A percentile compares a stretch with the other conserved stretches of the same genome.
These are phyloP conservation scores for Neospermospora avenae DNA, from an alignment of 2,329 filamentous ascomycete genomes.

Conservation along the genomic window DNA sequence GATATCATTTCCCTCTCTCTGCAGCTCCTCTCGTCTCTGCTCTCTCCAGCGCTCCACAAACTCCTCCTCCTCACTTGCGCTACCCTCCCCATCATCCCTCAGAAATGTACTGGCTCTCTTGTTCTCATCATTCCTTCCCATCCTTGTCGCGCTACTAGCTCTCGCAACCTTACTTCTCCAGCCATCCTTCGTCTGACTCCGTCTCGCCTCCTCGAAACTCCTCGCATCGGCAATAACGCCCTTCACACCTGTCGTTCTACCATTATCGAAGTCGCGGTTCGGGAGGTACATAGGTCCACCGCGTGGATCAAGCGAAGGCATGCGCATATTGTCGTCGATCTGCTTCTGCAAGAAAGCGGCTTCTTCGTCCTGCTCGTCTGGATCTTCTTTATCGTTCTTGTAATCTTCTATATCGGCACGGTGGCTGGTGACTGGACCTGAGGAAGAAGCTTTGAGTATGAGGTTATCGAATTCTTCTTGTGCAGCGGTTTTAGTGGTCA, in stretches of 20 bases:
- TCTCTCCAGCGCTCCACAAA: slow-evolving; percentile 88
- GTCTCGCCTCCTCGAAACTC: slow-evolving; percentile 67
- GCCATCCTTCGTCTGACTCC: slow-evolving; percentile 29
- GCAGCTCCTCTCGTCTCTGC: slow-evolving; percentile 72
- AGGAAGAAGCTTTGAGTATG: slow-evolving; percentile 51
- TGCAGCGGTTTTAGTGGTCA: slow-evolving; percentile 49
- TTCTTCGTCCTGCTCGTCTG: slow-evolving; percentile 53
- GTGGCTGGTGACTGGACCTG: slow-evolving; percentile 22
- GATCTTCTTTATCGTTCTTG: slow-evolving; percentile 47
- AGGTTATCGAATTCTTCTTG: slow-evolving; percentile 66
- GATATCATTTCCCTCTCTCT: slow-evolving; percentile 56
- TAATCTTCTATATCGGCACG: slow-evolving; percentile 60
- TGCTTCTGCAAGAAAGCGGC: slow-evolving; percentile 35
- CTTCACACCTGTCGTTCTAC: slow-evolving; percentile 76
- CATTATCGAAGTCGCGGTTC: slow-evolving; percentile 60
- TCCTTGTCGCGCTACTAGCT: slow-evolving; percentile 17
- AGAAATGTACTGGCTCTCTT: slow-evolving; percentile 27
- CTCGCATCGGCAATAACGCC: slow-evolving; percentile 83
- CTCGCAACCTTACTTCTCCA: slow-evolving; percentile 51
- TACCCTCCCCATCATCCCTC: slow-evolving; percentile 34
- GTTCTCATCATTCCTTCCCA: slow-evolving; percentile 6
- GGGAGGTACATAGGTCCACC: slow-evolving; percentile 51
- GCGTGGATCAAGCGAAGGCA: slow-evolving; percentile 54
- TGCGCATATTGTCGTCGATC: slow-evolving; percentile 64
- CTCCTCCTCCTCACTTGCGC: slow-evolving; percentile 61